Base-by-base conservation (phyloP, 768 basidiomycete species). In the Xerocomellus amylosporus region DNA sequence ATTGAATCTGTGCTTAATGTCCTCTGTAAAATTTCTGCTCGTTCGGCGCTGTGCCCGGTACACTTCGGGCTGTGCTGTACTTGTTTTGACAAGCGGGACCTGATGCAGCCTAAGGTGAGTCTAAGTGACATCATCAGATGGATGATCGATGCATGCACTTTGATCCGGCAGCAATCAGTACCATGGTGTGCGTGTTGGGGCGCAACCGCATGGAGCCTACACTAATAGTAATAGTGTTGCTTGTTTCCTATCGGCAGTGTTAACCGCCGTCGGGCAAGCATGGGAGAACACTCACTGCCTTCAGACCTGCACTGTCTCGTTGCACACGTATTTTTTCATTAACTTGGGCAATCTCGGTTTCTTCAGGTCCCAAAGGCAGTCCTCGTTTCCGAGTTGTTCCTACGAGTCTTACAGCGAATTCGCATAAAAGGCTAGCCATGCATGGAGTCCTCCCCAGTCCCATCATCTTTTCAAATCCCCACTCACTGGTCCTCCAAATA, bases 381-480 rank as follows among this genome's bases (percentile, higher is more conserved):
- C 14, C 28, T 37, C 46, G 15, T 34, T 51, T 56, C 56, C 63
- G 56, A 47, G 8, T 64, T 62, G 20, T 50, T 59, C 63, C 63
- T 53, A 56, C 12, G 26, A 10, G 12, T 30, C 7, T 19, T n/a
- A 4, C 8, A 19, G 24, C 6, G 13, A 19, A 17, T 44, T 34
- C 8, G 20, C 24, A 62, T 62, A 56, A 65, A 56, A 65, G 30
- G 10, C 4, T 7, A 2, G 15, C 17, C n/a, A n/a, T n/a, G n/a
- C 2, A 5, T 26, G 0, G 34, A 15, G 20, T 20, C 34, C 33
- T 10, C 7, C n/a, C 34, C 28, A 19, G 9, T 22, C 30, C 12
- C n/a, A 33, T 49, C 34, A 43, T 34, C 22, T n/a, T 26, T 5
- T 47, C 34, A 15, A 46, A 56, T 59, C 66, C 54, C 61, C 64